Base-by-base conservation (phyloP, 202 grass and related monocot species). In the Carex sylvatica region DNA sequence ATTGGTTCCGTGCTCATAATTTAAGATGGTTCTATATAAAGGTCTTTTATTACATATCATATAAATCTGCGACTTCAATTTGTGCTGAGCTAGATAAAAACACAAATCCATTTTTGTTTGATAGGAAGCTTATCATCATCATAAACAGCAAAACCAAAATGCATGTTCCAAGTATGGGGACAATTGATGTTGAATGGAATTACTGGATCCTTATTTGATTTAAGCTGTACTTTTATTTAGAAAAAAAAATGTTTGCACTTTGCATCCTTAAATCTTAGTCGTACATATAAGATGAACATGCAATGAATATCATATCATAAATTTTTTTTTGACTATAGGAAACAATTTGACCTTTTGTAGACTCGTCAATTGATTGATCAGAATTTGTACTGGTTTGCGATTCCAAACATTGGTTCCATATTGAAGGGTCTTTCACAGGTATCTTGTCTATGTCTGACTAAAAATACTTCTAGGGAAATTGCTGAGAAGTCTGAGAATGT, bases 321-420 rank as follows among this genome's bases (percentile, higher is more conserved):
- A 35, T 55, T 64, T 55, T 36, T 54, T 52, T 52, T 65, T 80
- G 31, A 52, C 46, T 35, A 55, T 54, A 66, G 42, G 15, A 67
- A 54, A 79, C 8, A 67, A 68, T 82, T 26, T 84, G 20, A 65
- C 54, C 42, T 84, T 26, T 63, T 86, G 71, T 88, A 93, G 93
- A 97, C 85, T 26, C 85, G 87, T 40, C 93, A 97, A 87, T 83
- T 97, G 83, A 93, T 97, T 87, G 93, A 93, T 91, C 89, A 91
- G 38, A 93, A 93, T 83, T 84, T 89, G 82, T 97, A 97, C 78
- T 97, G 91, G 91, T 93, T 97, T 88, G 79, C 88, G 60, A 93
- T 97, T 89, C 93, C 91, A 85, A 88, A 85, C 82, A 89, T 97
- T 68, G 93, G 91, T 65, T 80, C 83, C 36, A 72, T 97, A 78